Evolutionary conservation across 306 rosid genomes (phyloP), one percentile per base, ranked within the genome.

Genomic region (Delonix regia): DNA sequence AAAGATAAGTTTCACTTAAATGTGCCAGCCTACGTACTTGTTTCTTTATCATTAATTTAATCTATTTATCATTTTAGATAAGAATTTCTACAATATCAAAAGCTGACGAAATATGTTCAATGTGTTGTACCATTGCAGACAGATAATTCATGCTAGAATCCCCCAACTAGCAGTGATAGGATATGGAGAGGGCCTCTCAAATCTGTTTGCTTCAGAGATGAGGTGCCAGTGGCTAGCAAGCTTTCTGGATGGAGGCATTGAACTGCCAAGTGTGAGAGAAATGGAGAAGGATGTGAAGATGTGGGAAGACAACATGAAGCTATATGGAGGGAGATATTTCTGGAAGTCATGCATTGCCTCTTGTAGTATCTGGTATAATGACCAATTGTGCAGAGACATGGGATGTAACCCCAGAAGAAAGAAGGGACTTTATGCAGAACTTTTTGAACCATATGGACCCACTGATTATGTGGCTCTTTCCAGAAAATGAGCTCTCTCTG

Each of bases 361-460:
- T 56, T 18, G 69, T 8, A 42, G 25, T 8, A 83, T 84, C 0
- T 87, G 87, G 85, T 86, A 89, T 61, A 76, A 82, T 6, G 90
- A 90, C 69, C 88, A 84, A 0, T 15, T 87, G 57, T 85, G 90
- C 79, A 86, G 69, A 69, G 93, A 89, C 53, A 81, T 87, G 78
- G 86, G 85, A 47, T 34, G 69, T 11, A 74, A 89, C 34, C 80
- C 69, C 49, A 77, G 11, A 73, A 87, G 94, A 22, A 87, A 90
- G 79, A 82, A 82, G 22, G 70, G 74, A 0, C 0, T 63, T 71
- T 56, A 80, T 12, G 83, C 85, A 0, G 85, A 84, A 60, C 42
- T 62, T 21, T 87, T 87, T 75, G 30, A 47, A 53, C 94, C 94
- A 14, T 85, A 89, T 75, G 84, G 82, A 0, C 80, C 78, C 1